Conservation (phyloP, 176 grass and related monocot species). For the Avena sativa region DNA sequence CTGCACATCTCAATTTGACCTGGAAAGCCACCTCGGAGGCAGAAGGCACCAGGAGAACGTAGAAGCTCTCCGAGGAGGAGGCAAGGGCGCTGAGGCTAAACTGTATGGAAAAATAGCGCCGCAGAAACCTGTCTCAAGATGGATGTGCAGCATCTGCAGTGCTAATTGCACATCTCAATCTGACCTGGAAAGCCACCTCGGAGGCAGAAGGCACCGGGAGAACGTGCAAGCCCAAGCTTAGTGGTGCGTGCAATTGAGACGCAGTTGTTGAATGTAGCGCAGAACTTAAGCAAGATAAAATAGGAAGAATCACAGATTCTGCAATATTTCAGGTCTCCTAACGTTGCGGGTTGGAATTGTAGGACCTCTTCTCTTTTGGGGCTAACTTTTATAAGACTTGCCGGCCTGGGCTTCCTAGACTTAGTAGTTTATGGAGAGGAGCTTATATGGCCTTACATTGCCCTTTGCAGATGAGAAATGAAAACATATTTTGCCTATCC, state of each 20-base stretch:
- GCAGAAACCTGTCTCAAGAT: conserved; percentile 21
- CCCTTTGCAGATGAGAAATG: not conserved
- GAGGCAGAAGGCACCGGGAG: too few relatives aligned
- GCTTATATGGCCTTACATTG: not conserved
- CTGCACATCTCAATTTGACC: conserved; percentile 30
- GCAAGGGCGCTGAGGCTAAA: not conserved
- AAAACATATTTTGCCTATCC: not conserved
- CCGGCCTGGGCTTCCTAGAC: not conserved
- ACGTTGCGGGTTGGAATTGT: not conserved
- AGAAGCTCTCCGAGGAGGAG: not conserved
- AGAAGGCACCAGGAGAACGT: conserved; percentile 35
- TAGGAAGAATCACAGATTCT: not conserved
- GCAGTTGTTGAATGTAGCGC: not conserved
- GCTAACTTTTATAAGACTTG: not conserved
- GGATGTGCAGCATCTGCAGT: conserved; percentile 38
- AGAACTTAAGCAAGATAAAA: not conserved
- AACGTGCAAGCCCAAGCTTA: conserved; percentile 25
- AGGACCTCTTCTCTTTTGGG: conserved; percentile 22
- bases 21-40: conserved; percentile 27
- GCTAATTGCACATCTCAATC: conserved; percentile 29
- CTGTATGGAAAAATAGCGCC: not conserved
- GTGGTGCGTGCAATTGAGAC: not conserved
- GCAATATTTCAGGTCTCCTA: not conserved
- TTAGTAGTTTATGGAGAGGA: not conserved
- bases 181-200: conserved; percentile 18